Conservation (phyloP, 148 eudicot species). For the Selenicereus undatus region DNA sequence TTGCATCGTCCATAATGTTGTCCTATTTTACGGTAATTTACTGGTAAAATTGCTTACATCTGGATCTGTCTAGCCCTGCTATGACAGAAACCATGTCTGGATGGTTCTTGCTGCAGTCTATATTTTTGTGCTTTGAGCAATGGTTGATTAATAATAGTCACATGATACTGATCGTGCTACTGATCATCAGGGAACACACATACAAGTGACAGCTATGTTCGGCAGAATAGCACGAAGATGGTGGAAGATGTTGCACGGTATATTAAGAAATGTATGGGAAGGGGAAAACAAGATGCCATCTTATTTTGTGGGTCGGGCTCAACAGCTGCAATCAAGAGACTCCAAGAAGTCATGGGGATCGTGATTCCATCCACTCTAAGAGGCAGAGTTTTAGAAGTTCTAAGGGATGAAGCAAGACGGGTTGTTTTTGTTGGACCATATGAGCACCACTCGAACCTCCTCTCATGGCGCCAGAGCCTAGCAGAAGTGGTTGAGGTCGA, state of each 20-base stretch:
- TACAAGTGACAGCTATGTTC: conserved; percentile 58
- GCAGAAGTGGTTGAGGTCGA: conserved; percentile 65
- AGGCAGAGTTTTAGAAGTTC: conserved; percentile 20
- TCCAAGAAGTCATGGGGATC: conserved; percentile 68
- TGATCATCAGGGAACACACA: conserved; percentile 52
- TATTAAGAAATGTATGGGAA: conserved; percentile 56
- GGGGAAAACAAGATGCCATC: conserved; percentile 40
- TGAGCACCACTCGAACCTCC: conserved; percentile 77
- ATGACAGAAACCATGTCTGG: too few species aligned
- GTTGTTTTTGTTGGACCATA: conserved; percentile 70
- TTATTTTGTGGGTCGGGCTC: conserved; percentile 66
- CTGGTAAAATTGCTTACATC: too few species aligned
- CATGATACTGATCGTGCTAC: neutral
- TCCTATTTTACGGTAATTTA: too few species aligned
- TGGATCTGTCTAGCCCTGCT: too few species aligned
- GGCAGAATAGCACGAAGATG: conserved; percentile 43
- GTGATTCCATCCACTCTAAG: conserved; percentile 40
- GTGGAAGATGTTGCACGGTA: conserved; percentile 43
- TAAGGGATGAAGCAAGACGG: conserved; percentile 48
- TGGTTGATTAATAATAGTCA: too few species aligned
- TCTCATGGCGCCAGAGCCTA: conserved; percentile 70
- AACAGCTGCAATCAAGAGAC: conserved; percentile 59
- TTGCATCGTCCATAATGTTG: too few species aligned
- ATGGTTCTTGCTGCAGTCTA: neutral
- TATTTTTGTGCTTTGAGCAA: neutral